Conservation (phyloP, 257 asterid genomes). For the Ocimum tenuiflorum region DNA sequence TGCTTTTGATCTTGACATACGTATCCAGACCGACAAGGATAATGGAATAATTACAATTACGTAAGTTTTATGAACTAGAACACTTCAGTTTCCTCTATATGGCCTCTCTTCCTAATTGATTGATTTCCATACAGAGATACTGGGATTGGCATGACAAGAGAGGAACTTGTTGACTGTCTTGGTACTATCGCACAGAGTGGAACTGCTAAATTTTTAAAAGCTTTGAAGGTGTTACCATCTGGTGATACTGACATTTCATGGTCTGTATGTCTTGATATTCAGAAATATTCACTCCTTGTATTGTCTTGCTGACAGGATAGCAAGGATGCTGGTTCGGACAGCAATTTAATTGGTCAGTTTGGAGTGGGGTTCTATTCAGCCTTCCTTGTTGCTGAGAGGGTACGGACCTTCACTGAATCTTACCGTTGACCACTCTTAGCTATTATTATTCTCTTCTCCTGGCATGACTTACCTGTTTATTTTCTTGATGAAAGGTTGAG, state of each 20-base stretch:
- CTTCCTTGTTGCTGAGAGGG: constrained; percentile 90
- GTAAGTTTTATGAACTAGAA: constrained; percentile 35
- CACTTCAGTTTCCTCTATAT: background rate
- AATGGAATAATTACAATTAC: constrained; percentile 75
- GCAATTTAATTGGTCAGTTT: constrained; percentile 97
- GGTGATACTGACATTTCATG: constrained; percentile 8
- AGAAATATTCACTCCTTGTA: background rate
- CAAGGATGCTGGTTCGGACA: constrained; percentile 85
- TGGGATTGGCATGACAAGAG: constrained; percentile 94
- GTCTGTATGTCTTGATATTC: background rate
- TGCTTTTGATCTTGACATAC: constrained; percentile 73
- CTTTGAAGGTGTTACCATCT: constrained; percentile 56
- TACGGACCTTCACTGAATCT: constrained; percentile 22
- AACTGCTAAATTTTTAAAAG: constrained; percentile 89
- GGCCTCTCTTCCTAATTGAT: constrained; percentile 8
- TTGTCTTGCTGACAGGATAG: constrained; percentile 58
- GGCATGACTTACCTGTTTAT: background rate
- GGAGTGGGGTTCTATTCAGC: constrained; percentile 99
- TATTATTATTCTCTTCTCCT: background rate
- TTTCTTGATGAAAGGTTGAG: constrained; percentile 58
- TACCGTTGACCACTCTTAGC: background rate
- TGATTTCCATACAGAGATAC: constrained; percentile 54
- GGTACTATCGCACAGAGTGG: constrained; percentile 99
- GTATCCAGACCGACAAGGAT: constrained; percentile 78
- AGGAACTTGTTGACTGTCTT: constrained; percentile 89